A percentile compares a stretch with the other conserved stretches of the same genome.
Evolutionary conservation across 805 yeast genomes (phyloP).

Genomic region (Candida berthetii): DNA sequence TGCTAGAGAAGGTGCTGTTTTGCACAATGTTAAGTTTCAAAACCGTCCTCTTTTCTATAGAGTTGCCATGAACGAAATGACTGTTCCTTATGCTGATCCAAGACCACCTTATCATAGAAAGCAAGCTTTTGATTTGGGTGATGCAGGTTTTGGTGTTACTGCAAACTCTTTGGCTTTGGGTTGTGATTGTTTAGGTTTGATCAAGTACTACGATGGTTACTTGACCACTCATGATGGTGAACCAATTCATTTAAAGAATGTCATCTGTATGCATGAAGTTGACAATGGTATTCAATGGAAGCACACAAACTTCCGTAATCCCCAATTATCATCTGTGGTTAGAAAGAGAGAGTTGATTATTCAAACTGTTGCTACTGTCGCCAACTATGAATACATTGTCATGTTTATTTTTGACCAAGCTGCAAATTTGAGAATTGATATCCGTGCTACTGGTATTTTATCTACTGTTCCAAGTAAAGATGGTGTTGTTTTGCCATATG

Average conservation of each 20-base stretch:
- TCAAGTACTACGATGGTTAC: slow-evolving; percentile 62
- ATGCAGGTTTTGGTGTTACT: slow-evolving; percentile 72
- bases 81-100: slow-evolving; percentile 85
- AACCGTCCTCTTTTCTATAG: slow-evolving; percentile 74
- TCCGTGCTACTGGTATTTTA: slow-evolving; percentile 81
- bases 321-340: slow-evolving; percentile 47
- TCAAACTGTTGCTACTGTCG: slow-evolving; percentile 79
- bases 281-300: slow-evolving; percentile 72
- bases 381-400: slow-evolving; percentile 75
- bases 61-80: slow-evolving; percentile 73
- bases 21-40: slow-evolving; percentile 67
- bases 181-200: slow-evolving; percentile 78
- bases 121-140: slow-evolving; percentile 84
- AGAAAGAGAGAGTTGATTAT: slow-evolving; percentile 75
- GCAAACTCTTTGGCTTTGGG: slow-evolving; percentile 67
- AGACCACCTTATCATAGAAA: slow-evolving; percentile 80
- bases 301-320: slow-evolving; percentile 75
- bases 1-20: slow-evolving; percentile 73
- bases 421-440: slow-evolving; percentile 71
- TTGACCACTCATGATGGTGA: slow-evolving; percentile 54
- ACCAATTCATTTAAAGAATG: slow-evolving; percentile 56
- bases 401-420: slow-evolving; percentile 70
- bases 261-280: slow-evolving; percentile 77
- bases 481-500: slow-evolving; percentile 56
- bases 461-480: slow-evolving; percentile 81